Evolutionary conservation across 768 basidiomycete species (phyloP).

Genomic region (Neoboletus magnificus): DNA sequence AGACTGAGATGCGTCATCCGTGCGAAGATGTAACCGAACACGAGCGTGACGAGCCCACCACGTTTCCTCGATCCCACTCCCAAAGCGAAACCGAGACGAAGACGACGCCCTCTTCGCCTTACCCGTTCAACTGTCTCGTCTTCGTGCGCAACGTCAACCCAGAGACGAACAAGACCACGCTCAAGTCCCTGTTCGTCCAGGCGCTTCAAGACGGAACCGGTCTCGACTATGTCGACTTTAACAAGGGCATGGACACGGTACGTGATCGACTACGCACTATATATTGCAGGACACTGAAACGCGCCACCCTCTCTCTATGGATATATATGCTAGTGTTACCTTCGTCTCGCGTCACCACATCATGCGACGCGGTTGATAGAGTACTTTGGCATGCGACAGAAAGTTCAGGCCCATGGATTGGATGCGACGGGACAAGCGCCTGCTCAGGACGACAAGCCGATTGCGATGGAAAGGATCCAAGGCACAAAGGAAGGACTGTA

Average conservation of each 20-base stretch:
- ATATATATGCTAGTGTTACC: constrained; percentile 53
- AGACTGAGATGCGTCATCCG: not conserved
- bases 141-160: constrained; percentile 69
- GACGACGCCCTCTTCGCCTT: constrained; percentile 36
- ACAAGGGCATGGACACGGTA: constrained; percentile 72
- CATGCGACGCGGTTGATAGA: constrained; percentile 45
- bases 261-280: constrained; percentile 11
- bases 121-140: constrained; percentile 64
- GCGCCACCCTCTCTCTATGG: not conserved
- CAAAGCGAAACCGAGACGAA: not conserved
- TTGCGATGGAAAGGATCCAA: constrained; percentile 53
- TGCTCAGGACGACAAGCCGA: constrained; percentile 21
- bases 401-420: constrained; percentile 48
- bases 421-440: constrained; percentile 46
- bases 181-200: constrained; percentile 54
- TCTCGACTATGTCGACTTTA: constrained; percentile 79
- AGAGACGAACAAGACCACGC: constrained; percentile 78
- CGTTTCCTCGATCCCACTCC: not conserved
- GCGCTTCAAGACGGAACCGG: constrained; percentile 32
- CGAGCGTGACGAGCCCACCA: not conserved
- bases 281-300: not conserved
- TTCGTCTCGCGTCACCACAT: constrained; percentile 57
- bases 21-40: not conserved
- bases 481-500: constrained; percentile 70
- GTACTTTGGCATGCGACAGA: constrained; percentile 39